Conservation (phyloP, 192 early-diverging fungal species). For the Glomus cerebriforme region DNA sequence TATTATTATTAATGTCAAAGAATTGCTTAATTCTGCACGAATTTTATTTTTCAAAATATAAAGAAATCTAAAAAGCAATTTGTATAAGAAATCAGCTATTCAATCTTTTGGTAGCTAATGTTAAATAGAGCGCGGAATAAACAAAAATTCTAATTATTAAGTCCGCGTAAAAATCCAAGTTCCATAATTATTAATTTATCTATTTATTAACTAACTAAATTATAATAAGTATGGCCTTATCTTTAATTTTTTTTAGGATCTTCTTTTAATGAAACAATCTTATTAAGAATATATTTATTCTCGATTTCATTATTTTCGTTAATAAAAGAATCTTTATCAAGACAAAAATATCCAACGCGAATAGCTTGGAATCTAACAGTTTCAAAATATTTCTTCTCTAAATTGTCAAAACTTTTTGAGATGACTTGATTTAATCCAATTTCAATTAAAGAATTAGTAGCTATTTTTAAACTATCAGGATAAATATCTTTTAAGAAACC, state of each 20-base stretch:
- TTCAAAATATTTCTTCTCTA: conserved; percentile 70
- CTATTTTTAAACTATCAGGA: conserved; percentile 68
- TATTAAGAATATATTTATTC: conserved; percentile 62
- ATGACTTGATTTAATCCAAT: conserved; percentile 77
- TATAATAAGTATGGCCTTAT: too few species aligned
- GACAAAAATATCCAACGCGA: conserved; percentile 97
- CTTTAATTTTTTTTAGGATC: conserved; percentile 60
- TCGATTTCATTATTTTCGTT: conserved; percentile 62
- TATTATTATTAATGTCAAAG: too few species aligned
- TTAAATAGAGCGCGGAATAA: too few species aligned
- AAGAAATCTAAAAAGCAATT: too few species aligned
- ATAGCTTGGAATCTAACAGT: conserved; percentile 91
- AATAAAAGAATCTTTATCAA: conserved; percentile 87
- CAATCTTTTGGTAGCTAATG: too few species aligned
- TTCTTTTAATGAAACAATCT: conserved; percentile 72
- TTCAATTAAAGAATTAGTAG: conserved; percentile 77
- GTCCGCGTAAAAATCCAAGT: too few species aligned
- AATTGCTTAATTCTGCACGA: too few species aligned
- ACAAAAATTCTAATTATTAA: too few species aligned
- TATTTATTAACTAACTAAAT: too few species aligned
- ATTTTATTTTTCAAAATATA: too few species aligned
- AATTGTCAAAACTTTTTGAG: conserved; percentile 54
- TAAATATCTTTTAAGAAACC: conserved; percentile 94
- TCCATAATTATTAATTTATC: too few species aligned
- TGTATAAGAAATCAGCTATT: too few species aligned